Evolutionary conservation across 2,329 filamentous ascomycete genomes (phyloP).

Genomic region (Apiospora arundinis): DNA sequence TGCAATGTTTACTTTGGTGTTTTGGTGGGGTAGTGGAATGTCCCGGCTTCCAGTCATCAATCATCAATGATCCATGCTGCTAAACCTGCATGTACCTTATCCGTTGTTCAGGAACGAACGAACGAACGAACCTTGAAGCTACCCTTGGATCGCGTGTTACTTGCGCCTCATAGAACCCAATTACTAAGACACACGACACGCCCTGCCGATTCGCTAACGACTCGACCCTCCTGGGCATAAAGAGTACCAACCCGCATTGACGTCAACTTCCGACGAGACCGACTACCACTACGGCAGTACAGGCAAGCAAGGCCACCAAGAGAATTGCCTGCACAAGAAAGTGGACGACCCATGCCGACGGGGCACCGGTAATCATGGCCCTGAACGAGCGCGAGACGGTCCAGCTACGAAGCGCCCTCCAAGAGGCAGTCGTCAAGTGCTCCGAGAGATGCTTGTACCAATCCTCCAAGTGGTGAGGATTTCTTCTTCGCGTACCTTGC

Average conservation of each 20-base stretch:
- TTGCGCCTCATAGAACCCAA: neutral
- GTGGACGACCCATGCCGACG: neutral
- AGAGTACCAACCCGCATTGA: neutral
- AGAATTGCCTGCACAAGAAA: neutral
- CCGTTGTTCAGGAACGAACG: constrained; percentile 5
- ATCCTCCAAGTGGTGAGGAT: constrained; percentile 86
- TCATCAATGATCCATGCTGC: too few species aligned
- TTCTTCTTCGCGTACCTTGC: constrained; percentile 20
- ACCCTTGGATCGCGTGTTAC: neutral
- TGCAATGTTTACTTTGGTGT: constrained; percentile 4
- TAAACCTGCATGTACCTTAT: constrained; percentile 7
- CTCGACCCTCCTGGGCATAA: neutral
- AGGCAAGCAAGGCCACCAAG: neutral
- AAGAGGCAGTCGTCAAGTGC: constrained; percentile 87
- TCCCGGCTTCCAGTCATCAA: too few species aligned
- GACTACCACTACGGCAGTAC: neutral
- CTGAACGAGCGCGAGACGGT: constrained; percentile 62
- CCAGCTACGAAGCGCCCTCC: constrained; percentile 76
- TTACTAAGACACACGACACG: neutral
- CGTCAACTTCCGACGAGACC: neutral
- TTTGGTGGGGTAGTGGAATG: constrained; percentile 6
- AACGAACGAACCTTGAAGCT: neutral
- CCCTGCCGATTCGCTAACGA: neutral
- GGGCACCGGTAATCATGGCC: constrained; percentile 48
- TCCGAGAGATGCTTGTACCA: constrained; percentile 96